Percentiles rank a stretch among this genome's conserved stretches.
These are phyloP conservation scores for Lichina pygmaea DNA, from an alignment of 495 filamentous ascomycete genomes.

Conservation along the genomic window DNA sequence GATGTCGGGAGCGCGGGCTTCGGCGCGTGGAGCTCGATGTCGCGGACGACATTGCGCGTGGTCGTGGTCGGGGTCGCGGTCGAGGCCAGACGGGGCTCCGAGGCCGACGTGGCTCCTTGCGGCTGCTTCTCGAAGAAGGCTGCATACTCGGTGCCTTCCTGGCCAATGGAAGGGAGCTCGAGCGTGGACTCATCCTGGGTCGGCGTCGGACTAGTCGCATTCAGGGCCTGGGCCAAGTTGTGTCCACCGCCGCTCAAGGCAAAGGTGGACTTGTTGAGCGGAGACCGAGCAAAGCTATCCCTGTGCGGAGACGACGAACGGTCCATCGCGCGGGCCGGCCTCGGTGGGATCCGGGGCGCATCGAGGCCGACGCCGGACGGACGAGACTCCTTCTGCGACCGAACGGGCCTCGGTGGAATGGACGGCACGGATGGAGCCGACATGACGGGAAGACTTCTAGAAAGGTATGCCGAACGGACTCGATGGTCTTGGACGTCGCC, in stretches of 20 bases:
- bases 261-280: conserved; percentile 41
- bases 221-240: conserved; percentile 16
- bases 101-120: conserved; percentile 8
- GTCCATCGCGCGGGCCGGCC: conserved; percentile 31
- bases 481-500: too few species aligned
- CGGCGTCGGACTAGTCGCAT: conserved; percentile 14
- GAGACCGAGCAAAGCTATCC: conserved; percentile 60
- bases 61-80: conserved; percentile 25
- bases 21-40: conserved; percentile 74
- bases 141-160: conserved; percentile 77
- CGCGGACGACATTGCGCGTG: conserved; percentile 49
- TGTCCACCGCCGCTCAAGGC: conserved; percentile 8
- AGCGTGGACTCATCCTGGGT: conserved; percentile 16
- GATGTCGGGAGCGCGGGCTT: conserved; percentile 56
- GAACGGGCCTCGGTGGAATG: conserved; percentile 37
- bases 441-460: conserved; percentile 13
- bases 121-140: conserved; percentile 20
- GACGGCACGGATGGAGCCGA: conserved; percentile 21
- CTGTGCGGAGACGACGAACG: conserved; percentile 54
- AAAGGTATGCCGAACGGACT: too few species aligned
- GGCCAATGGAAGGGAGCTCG: conserved; percentile 56
- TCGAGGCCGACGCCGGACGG: conserved; percentile 12
- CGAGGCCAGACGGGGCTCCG: conserved; percentile 13
- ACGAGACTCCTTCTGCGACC: conserved; percentile 9
- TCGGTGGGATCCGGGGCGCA: conserved; percentile 37